Base-by-base conservation (phyloP, 108 stramenopile species). In the Asterionellopsis glacialis region DNA sequence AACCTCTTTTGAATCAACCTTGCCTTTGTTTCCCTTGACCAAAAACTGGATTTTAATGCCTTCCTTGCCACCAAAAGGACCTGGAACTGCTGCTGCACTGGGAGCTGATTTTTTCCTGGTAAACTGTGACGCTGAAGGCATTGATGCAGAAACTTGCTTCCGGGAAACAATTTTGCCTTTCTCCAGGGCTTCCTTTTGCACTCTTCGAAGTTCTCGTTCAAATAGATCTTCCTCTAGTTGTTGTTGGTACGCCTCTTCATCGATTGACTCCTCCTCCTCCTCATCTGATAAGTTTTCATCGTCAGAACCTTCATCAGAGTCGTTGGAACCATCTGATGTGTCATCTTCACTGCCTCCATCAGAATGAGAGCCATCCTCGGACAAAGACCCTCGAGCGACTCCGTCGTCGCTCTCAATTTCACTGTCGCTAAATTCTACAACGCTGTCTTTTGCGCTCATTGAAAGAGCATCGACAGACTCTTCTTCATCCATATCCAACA, bases 11-110 rank as follows among this genome's bases (percentile, higher is more conserved):
- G 90, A 84, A 65, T 96, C 96, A 60, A 87, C 69, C 59, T 88
- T 90, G 33, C 96, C 96, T 70, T 91, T 91, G 73, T 81, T 85
- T 9, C 96, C 95, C 45, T 92, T 86, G 71, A 94, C 94, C 11
- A 97, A 62, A 39, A 97, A 72, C 60, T 92, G 88, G 67, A 97
- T 94, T 11, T 63, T 71, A 59, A 96, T 85, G 23, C 91, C 94
- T 24, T 73, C 58, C 19, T 69, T 83, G 9, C 88, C 88, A 61
- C 70, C 76, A 45, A 85, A 79, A 14, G 40, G 39, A 10, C 21
- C 43, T 9, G 24, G 33, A n/a, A 1, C 14, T 45, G 70, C 79
- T 60, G 33, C 33, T 18, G 13, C 53, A 33, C 24, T 55, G 48
- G 14, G 18, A 45, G 50, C 47, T 45, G 70, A 76, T 64, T 79